Percentiles rank a stretch among this genome's conserved stretches.
Evolutionary conservation across 345 rosid species (phyloP).

Genomic region (Eucalyptus rudis): DNA sequence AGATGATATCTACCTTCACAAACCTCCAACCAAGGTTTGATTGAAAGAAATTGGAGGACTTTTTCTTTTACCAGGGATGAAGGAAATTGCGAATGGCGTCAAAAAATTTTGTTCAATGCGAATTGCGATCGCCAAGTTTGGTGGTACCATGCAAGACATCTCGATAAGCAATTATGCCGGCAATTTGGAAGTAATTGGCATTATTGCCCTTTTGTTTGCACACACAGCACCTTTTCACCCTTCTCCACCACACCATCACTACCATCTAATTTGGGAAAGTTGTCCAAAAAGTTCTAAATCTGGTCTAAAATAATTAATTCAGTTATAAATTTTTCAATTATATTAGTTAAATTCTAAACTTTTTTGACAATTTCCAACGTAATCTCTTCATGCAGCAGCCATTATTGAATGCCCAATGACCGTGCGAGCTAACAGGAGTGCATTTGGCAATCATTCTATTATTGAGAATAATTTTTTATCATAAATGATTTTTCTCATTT

Average conservation of each 20-base stretch:
- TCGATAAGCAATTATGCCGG: not conserved
- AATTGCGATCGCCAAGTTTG: not conserved
- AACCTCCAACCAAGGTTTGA: not conserved
- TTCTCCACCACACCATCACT: too few relatives aligned
- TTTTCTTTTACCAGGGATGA: not conserved
- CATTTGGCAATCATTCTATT: accelerated
- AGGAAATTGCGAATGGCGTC: not conserved
- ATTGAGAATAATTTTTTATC: too few relatives aligned
- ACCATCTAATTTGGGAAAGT: accelerated
- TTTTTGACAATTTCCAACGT: not conserved
- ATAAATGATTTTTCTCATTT: accelerated
- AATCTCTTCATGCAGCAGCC: accelerated
- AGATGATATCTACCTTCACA: not conserved
- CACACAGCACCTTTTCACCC: not conserved
- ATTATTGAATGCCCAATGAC: not conserved
- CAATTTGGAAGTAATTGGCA: not conserved
- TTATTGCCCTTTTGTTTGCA: not conserved
- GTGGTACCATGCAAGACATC: not conserved
- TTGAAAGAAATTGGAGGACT: not conserved
- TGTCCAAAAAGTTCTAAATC: accelerated
- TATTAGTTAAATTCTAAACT: too few relatives aligned
- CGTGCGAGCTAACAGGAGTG: accelerated
- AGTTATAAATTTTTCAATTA: accelerated
- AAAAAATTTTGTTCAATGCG: not conserved
- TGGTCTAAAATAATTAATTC: accelerated